These are phyloP conservation scores for Exophiala bonariae DNA, from an alignment of 2,329 filamentous ascomycete species.

Conservation along the genomic window DNA sequence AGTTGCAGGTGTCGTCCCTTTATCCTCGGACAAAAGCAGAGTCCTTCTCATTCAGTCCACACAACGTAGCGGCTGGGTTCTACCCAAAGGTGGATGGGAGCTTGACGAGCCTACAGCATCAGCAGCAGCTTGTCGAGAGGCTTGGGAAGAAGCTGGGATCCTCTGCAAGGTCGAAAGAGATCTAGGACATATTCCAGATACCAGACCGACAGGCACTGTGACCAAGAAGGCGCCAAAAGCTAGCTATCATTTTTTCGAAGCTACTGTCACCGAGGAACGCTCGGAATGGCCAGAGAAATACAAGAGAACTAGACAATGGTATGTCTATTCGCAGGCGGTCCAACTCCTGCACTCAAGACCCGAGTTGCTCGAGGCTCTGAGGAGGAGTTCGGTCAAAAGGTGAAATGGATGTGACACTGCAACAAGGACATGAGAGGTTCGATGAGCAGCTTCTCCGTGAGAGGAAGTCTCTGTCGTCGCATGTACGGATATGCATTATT, in stretches of 20 bases:
- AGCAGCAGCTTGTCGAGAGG: slow-evolving; percentile 82
- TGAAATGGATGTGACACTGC: slow-evolving; percentile 8
- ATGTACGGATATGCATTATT: no score
- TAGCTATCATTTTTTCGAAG: slow-evolving; percentile 67
- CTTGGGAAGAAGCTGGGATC: slow-evolving; percentile 98
- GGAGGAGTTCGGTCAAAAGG: slow-evolving; percentile 69
- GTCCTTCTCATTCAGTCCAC: slow-evolving; percentile 94
- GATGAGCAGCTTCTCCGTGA: not conserved
- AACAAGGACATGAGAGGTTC: slow-evolving; percentile 6
- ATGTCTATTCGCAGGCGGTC: slow-evolving; percentile 79
- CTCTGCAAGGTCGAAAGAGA: slow-evolving; percentile 80
- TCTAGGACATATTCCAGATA: slow-evolving; percentile 82
- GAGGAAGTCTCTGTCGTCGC: no score
- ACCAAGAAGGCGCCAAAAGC: slow-evolving; percentile 66
- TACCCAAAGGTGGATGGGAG: slow-evolving; percentile 98
- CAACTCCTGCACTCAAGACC: slow-evolving; percentile 75
- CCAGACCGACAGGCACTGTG: slow-evolving; percentile 58
- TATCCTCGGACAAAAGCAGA: slow-evolving; percentile 80
- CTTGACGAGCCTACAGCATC: slow-evolving; percentile 84
- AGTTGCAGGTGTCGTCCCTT: slow-evolving; percentile 89
- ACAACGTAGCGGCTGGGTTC: slow-evolving; percentile 87
- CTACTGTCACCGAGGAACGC: slow-evolving; percentile 82
- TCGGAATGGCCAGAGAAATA: slow-evolving; percentile 89
- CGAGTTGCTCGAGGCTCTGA: slow-evolving; percentile 84
- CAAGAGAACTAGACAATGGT: slow-evolving; percentile 89